These are phyloP conservation scores for Miscanthus lutarioriparius DNA, from an alignment of 176 grass and related monocot species.

Conservation along the genomic window DNA sequence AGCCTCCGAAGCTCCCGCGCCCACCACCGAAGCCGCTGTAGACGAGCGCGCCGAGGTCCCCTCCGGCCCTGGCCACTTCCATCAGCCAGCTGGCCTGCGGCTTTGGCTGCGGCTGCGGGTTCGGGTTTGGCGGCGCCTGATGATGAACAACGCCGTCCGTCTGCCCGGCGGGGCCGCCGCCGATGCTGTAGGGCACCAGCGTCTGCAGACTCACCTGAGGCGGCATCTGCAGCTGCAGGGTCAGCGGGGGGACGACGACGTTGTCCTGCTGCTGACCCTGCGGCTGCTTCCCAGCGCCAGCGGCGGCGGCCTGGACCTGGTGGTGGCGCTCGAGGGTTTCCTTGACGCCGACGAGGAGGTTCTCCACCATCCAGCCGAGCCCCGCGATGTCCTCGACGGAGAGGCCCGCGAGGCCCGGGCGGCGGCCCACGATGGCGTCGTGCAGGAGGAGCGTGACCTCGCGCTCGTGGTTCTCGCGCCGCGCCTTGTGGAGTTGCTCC, in stretches of 20 bases:
- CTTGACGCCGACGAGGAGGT: slow-evolving; percentile 2
- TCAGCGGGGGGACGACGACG: neutral
- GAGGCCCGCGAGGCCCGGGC: neutral
- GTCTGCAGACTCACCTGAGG: neutral
- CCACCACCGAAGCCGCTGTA: slow-evolving; percentile 13
- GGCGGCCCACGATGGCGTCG: slow-evolving; percentile 21
- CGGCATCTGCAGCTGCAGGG: slow-evolving; percentile 18
- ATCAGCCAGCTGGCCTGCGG: neutral
- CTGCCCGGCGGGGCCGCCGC: neutral
- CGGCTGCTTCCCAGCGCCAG: neutral
- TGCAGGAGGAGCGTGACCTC: slow-evolving; percentile 33
- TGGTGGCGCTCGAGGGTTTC: neutral
- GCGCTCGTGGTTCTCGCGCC: slow-evolving; percentile 22
- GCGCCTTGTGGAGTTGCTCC: slow-evolving; percentile 41
- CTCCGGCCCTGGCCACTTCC: slow-evolving; percentile 11
- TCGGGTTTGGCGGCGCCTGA: neutral
- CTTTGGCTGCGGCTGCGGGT: neutral
- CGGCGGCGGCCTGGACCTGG: neutral
- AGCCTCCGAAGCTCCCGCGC: neutral
- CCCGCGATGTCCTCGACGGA: slow-evolving; percentile 31
- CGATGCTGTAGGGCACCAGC: neutral
- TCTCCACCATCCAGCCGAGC: slow-evolving; percentile 31
- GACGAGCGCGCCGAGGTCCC: neutral
- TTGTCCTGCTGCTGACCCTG: neutral
- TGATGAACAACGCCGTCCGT: neutral